These are phyloP conservation scores for Neurospora sp. DNA, from an alignment of 2,329 filamentous ascomycete species.

Conservation along the genomic window DNA sequence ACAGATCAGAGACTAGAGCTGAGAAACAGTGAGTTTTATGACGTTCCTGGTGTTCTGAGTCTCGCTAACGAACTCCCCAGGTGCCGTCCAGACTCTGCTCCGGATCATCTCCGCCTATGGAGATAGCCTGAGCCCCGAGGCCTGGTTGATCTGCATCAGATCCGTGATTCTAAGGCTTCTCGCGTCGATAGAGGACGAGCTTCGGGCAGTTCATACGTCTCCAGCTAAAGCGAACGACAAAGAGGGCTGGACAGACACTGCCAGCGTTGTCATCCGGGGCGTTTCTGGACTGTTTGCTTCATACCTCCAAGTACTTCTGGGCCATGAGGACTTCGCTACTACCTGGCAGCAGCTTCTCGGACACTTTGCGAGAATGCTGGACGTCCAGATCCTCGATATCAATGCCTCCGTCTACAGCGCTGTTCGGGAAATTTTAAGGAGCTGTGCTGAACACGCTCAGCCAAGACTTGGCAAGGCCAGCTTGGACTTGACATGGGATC, in stretches of 20 bases:
- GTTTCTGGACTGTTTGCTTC: slow-evolving; percentile 64
- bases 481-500: slow-evolving; percentile 53
- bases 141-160: slow-evolving; percentile 77
- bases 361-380: slow-evolving; percentile 56
- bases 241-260: slow-evolving; percentile 63
- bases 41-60: slow-evolving; percentile 12
- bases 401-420: slow-evolving; percentile 64
- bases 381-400: slow-evolving; percentile 56
- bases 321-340: slow-evolving; percentile 54
- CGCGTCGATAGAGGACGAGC: slow-evolving; percentile 53
- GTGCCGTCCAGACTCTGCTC: slow-evolving; percentile 80
- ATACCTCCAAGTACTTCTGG: slow-evolving; percentile 64
- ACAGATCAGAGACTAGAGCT: slow-evolving; percentile 65
- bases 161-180: slow-evolving; percentile 73
- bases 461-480: slow-evolving; percentile 39
- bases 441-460: slow-evolving; percentile 32
- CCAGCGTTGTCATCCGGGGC: slow-evolving; percentile 63
- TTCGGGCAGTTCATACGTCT: slow-evolving; percentile 30
- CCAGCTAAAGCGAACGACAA: slow-evolving; percentile 31
- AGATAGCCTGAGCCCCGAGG: slow-evolving; percentile 63
- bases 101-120: slow-evolving; percentile 90
- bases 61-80: slow-evolving; percentile 29
- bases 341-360: slow-evolving; percentile 68
- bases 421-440: slow-evolving; percentile 52
- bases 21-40: slow-evolving; percentile 52